Conservation (phyloP, 768 basidiomycete genomes). For the Russula foetens region DNA sequence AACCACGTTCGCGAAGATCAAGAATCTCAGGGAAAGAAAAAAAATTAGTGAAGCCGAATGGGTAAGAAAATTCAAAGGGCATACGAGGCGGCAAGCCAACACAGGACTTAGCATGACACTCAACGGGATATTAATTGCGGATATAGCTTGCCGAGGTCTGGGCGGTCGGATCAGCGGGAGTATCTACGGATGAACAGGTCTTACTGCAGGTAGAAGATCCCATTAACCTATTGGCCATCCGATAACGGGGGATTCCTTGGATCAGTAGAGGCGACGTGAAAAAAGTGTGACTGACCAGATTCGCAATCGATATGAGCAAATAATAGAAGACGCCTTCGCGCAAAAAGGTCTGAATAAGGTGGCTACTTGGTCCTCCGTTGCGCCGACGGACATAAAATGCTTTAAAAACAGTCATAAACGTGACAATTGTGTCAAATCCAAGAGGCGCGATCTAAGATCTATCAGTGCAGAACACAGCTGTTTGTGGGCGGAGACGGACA, state of each 20-base stretch:
- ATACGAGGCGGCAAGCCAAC: slow-evolving; percentile 68
- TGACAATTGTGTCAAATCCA: slow-evolving; percentile 73
- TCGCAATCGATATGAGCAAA: slow-evolving; percentile 78
- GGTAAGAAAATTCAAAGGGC: slow-evolving; percentile 18
- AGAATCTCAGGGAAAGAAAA: slow-evolving; percentile 45
- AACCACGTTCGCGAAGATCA: slow-evolving; percentile 74
- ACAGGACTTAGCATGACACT: slow-evolving; percentile 79
- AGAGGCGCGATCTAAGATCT: slow-evolving; percentile 62
- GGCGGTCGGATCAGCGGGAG: slow-evolving; percentile 9
- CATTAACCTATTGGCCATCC: slow-evolving; percentile 45
- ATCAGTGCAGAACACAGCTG: not conserved
- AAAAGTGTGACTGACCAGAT: slow-evolving; percentile 39
- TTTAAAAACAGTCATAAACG: slow-evolving; percentile 73
- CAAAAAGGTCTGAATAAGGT: slow-evolving; percentile 76
- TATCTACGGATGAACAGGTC: slow-evolving; percentile 22
- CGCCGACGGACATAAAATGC: slow-evolving; percentile 68
- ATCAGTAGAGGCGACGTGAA: not conserved
- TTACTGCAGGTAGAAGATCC: slow-evolving; percentile 81
- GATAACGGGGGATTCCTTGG: slow-evolving; percentile 4
- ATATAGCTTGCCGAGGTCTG: slow-evolving; percentile 75
- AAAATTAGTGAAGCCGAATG: not conserved
- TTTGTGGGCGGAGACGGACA: slow-evolving; percentile 14
- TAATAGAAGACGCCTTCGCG: slow-evolving; percentile 85
- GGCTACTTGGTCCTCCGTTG: slow-evolving; percentile 68
- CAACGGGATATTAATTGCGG: slow-evolving; percentile 76